Base-by-base conservation (phyloP, 768 basidiomycete species). In the Suillus paluster region DNA sequence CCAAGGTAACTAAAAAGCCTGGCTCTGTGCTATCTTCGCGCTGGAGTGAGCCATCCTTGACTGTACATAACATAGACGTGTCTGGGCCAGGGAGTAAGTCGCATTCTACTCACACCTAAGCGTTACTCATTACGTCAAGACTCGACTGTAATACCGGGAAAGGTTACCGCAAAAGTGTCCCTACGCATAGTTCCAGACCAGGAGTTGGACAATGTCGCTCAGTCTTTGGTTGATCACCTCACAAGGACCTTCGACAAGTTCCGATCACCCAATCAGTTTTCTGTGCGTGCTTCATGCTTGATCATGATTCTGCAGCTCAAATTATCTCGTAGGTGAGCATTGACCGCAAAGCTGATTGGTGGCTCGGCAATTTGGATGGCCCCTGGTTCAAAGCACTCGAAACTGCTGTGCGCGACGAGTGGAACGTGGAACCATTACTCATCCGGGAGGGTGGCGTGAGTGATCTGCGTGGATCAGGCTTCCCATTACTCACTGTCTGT, bases 161-260 rank as follows among this genome's bases (percentile, higher is more conserved):
- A 80, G 10, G 94, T 97, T 30, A 86, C 84, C n/a, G 87, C 95
- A 1, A 88, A 92, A 64, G 83, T 98, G 7, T 97, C 94, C 5
- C 75, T 99, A 62, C 92, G 97, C 14, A 91, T 98, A 66, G 97
- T 99, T 0, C 97, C 97, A 2, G 94, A 99, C 70, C 97, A 99
- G 74, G 84, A 89, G 59, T 77, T 96, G 5, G 85, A 90, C 8
- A 81, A 79, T 5, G 88, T 97, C 62, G 84, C 87, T 4, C 77
- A 78, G 17, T 77, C 84, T 10, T 77, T 99, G 17, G 81, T 85
- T 59, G 72, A 80, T 4, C 84, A 90, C 69, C 77, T 98, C 1
- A 68, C 78, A 33, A 68, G 70, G 0, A 82, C 85, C 1, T 99
- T 97, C 71, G 68, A 77, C 34, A 70, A 67, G 9, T 75, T 94